Base-by-base conservation (phyloP, 2,329 filamentous ascomycete genomes). In the Colletotrichum horii region DNA sequence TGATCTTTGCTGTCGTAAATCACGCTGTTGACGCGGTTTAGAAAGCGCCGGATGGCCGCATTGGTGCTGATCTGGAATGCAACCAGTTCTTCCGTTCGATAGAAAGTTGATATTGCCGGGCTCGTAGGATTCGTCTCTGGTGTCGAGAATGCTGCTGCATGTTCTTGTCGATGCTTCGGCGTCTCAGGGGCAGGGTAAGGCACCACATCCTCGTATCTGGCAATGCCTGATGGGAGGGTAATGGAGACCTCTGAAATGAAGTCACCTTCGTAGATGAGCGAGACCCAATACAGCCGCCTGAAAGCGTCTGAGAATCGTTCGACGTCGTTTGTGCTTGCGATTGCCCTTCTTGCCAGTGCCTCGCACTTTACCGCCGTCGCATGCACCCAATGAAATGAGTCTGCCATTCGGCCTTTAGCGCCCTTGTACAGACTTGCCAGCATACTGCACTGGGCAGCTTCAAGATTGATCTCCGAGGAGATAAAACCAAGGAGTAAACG, bases 41-140 rank as follows among this genome's bases (percentile, higher is more conserved):
- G 61, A 34, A 83, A 81, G 0, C 81, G 78, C 6, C 81, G 75
- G 15, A 83, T 83, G 2, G 81, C 80, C 1, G 81, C 80, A 60
- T 82, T 83, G 3, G 81, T 83, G 16, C 78, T 82, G 24, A 83
- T 80, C 6, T 83, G 81, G 15, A 83, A 83, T 1, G 80, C 81
- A 0, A 82, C 78, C 1, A 83, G 72, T 26, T 82, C 80, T 60
- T 83, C 79, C 48, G 38, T 70, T 3, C 60, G 34, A 52, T 66
- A 73, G 48, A 56, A 60, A 3, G 32, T 70, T 2, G 67, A 61
- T 5, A 28, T 66, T 34, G 43, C 56, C 9, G 66, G 70, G 38
- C 65, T 73, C 7, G 58, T 34, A 3, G 28, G 24, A 8, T 43
- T 62, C 7, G 30, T 9, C 19, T 65, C 61, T 4, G 36, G 8